These are phyloP conservation scores for Phytophthora chlamydospora DNA, from an alignment of 352 stramenopile genomes.

Conservation along the genomic window DNA sequence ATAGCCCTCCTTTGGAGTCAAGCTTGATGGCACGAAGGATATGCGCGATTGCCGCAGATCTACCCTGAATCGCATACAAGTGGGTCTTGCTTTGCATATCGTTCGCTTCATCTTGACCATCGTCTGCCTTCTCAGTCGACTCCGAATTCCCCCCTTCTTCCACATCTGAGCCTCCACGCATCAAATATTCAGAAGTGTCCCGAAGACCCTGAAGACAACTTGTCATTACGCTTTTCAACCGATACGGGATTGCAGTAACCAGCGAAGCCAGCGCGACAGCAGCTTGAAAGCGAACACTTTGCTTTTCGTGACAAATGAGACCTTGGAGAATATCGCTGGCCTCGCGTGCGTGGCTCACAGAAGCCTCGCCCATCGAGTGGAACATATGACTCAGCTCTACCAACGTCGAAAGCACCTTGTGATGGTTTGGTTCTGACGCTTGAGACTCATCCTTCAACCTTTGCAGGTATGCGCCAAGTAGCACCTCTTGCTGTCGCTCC, in stretches of 20 bases:
- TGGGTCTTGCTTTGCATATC: constrained; percentile 67
- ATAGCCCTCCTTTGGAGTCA: constrained; percentile 50
- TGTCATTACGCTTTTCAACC: constrained; percentile 53
- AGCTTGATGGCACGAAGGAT: constrained; percentile 62
- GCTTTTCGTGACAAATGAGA: constrained; percentile 70
- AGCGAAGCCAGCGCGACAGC: constrained; percentile 67
- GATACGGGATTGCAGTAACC: constrained; percentile 72
- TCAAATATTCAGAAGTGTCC: constrained; percentile 45
- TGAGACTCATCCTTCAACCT: constrained; percentile 50
- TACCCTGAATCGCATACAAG: constrained; percentile 81
- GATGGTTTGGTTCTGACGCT: constrained; percentile 53
- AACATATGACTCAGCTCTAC: constrained; percentile 74
- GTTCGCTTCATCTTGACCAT: constrained; percentile 37
- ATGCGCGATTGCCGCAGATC: constrained; percentile 68
- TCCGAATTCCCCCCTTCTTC: constrained; percentile 28
- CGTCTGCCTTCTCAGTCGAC: constrained; percentile 18
- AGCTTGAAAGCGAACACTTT: constrained; percentile 77
- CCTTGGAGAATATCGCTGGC: constrained; percentile 45
- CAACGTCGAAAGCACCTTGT: constrained; percentile 67
- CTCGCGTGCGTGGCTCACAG: constrained; percentile 50
- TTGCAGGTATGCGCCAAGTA: constrained; percentile 67
- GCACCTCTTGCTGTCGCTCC: constrained; percentile 69
- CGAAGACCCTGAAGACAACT: constrained; percentile 50
- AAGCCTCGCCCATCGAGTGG: constrained; percentile 71
- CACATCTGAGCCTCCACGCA: constrained; percentile 39